Evolutionary conservation across 495 filamentous ascomycete species (phyloP), one percentile per base, ranked within the genome.

Genomic region (Talaromyces nanjingensis): DNA sequence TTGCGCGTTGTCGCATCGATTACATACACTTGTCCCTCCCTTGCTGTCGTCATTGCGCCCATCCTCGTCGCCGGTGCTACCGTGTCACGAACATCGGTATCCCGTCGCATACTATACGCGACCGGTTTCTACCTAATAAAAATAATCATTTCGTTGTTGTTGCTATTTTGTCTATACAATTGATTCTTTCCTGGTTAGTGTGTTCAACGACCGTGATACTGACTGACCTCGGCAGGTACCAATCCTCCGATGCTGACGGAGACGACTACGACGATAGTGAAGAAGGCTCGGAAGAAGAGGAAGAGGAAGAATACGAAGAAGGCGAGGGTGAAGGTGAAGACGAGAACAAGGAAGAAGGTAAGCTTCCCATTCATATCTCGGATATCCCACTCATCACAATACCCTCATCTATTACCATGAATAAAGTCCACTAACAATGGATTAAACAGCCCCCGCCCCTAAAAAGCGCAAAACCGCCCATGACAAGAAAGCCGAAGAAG

Each of bases 181-280:
- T 49, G 45, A 49, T 49, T 20, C 3, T 20, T n/a, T n/a, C n/a
- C n/a, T n/a, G n/a, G n/a, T n/a, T n/a, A n/a, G n/a, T n/a, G n/a
- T n/a, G n/a, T n/a, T n/a, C n/a, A n/a, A n/a, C n/a, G n/a, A n/a
- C n/a, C n/a, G n/a, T n/a, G n/a, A n/a, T n/a, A 39, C 61, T 66
- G 47, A 70, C 29, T 42, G 64, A 55, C 24, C 20, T 39, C 5
- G 14, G 20, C 62, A 82, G 78, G 67, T 80, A 83, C 66, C 77
- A 84, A 68, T 73, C 74, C 68, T 84, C 85, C 39, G 82, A 85
- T 8, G 77, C 83, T 47, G 81, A 79, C 12, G 83, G 77, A 22
- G 71, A 77, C 45, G 76, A 78, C 22, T 79, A 79, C 31, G 72
- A 79, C 8, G 69, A 69, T 45, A 74, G 71, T 55, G 73, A 65